Evolutionary conservation across 2,329 filamentous ascomycete genomes (phyloP), one percentile per base, ranked within the genome.

Genomic region (Colletotrichum scovillei): DNA sequence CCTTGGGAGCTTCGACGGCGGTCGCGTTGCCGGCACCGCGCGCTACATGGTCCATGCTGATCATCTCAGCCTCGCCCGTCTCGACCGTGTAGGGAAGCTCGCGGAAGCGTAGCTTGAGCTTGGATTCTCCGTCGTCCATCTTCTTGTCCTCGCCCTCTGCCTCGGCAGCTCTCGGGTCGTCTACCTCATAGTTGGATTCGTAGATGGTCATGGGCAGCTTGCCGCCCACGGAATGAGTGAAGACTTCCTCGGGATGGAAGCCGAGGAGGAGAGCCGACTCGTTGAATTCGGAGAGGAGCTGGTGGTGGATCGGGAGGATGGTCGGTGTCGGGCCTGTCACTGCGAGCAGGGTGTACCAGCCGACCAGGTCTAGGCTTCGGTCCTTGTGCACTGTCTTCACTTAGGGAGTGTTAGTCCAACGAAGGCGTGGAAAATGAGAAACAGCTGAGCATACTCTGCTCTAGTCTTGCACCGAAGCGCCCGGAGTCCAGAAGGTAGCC

Each of bases 41-140:
- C 0, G 96, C 95, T 24, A 99, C 93, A 76, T 95, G 97, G 82
- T 98, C 95, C 79, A 99, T 94, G 77, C 94, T 94, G 76, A 99
- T 98, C 95, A 98, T 98, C 83, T 99, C 97, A 1, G 95, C 95
- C 82, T 98, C 95, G 11, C 94, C 95, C 0, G 95, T 98, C 84
- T 98, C 97, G 2, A 98, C 92, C 0, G 93, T 93, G 82, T 97
- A 98, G 1, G 93, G 91, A 11, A 98, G 84, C 79, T 97, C 93
- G 73, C 92, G 90, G 83, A 98, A 98, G 78, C 90, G 93, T 73
- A 97, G 88, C 63, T 88, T 90, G 28, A 91, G 80, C 56, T 70
- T 82, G 1, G 86, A 81, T 42, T 90, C 83, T 80, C 88, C 81
- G 75, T 94, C 93, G 75, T 94, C 92, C 84, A 96, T 93, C 78